Evolutionary conservation across 2,329 filamentous ascomycete genomes (phyloP), one percentile per base, ranked within the genome.

Genomic region (Fusarium tupiense): DNA sequence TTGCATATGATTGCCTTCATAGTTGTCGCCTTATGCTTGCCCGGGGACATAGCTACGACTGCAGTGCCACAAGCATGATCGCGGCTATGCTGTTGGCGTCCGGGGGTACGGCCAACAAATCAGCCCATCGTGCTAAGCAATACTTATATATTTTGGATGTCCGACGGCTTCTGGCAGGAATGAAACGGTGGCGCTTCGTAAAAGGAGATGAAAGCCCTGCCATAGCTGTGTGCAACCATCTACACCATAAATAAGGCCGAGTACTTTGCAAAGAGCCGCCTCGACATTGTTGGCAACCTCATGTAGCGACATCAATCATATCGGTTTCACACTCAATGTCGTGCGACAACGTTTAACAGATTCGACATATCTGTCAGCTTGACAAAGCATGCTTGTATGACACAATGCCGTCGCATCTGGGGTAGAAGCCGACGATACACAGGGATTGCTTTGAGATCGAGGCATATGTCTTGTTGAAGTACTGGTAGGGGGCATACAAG

Each of bases 381-480:
- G 71, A 77, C 64, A 73, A 74, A 77, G 49, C 54, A 68, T 56
- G 47, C 47, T n/a, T 52, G 50, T 73, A 46, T 41, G 35, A 49
- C 54, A 41, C 52, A 24, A 61, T 49, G 58, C 29, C 26, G 69
- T 70, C 64, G 46, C 58, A 54, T 59, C 56, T 74, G 53, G 61
- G 53, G 67, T 56, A 67, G 71, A 64, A 61, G 67, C 54, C 60
- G 61, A 73, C 31, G 66, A 22, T 67, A 64, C 61, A 76, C 69
- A 58, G 11, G 35, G 47, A 24, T 19, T 60, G n/a, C 37, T 64
- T 61, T 58, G 63, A 65, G 57, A 62, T 66, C 43, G 49, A 69
- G 62, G 58, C 31, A 62, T n/a, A 59, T 53, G 26, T 24, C 33
- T 29, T 41, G n/a, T 12, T 13, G 14, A 16, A 43, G 43, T 20